These are phyloP conservation scores for Saxophila tyrrhenica DNA, from an alignment of 495 filamentous ascomycete genomes.

Conservation along the genomic window DNA sequence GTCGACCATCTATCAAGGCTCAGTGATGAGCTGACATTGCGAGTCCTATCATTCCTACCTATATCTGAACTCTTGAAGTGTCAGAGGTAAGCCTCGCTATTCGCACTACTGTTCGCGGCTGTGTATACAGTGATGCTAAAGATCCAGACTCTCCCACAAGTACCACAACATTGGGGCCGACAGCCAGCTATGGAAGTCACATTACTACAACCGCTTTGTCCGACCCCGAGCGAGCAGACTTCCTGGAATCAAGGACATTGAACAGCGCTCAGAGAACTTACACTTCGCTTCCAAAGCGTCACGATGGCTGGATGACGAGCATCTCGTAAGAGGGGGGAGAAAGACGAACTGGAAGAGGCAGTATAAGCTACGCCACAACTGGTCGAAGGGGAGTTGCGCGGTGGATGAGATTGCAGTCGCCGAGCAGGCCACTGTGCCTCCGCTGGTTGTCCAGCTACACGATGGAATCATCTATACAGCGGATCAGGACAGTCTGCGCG, in stretches of 20 bases:
- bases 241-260: conserved; percentile 47
- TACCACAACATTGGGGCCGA: conserved; percentile 68
- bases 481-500: conserved; percentile 63
- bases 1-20: conserved; percentile 48
- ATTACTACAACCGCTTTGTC: conserved; percentile 85
- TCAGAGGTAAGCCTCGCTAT: conserved; percentile 50
- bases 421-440: conserved; percentile 39
- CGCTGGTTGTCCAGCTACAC: conserved; percentile 58
- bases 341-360: conserved; percentile 76
- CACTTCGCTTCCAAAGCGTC: conserved; percentile 61
- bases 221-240: conserved; percentile 68
- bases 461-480: conserved; percentile 68
- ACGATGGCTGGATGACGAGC: conserved; percentile 71
- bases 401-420: conserved; percentile 65
- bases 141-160: conserved; percentile 56
- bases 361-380: conserved; percentile 85
- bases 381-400: conserved; percentile 71
- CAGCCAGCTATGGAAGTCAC: conserved; percentile 79
- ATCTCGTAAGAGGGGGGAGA: conserved; percentile 40
- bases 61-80: conserved; percentile 56
- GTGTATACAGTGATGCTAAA: conserved; percentile 12
- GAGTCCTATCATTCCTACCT: conserved; percentile 68
- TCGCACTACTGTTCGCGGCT: too few relatives aligned
- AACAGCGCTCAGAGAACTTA: conserved; percentile 32
- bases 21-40: conserved; percentile 79